Evolutionary conservation across 129 eudicot species (phyloP), one percentile per base, ranked within the genome.

Genomic region (Flaveria bidentis): DNA sequence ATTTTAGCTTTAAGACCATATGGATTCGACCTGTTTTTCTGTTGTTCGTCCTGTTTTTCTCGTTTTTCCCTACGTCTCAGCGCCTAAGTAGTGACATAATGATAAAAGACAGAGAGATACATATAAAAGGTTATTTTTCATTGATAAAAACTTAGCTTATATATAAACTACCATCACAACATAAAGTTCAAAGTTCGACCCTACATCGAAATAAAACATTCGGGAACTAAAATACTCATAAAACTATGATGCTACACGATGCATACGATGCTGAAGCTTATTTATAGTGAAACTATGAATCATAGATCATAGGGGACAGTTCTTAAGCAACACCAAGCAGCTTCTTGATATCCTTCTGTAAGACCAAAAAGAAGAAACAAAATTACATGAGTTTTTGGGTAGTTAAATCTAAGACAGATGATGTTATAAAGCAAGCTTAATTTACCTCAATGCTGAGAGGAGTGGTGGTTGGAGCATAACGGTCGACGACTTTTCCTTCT

Each of bases 371-470:
- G 26, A 47, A 58, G 14, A 39, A 76, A 61, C 73, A 52, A 50
- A 44, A 49, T 13, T 3, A 67, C 15, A 49, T 58, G 62, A 58
- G 15, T 33, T 41, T 28, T 23, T 8, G 11, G 14, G 67, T 4
- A 5, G 45, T 62, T 28, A 1, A 53, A 2, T 18, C 18, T 12
- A 10, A 10, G 18, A 50, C 51, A 46, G 2, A 6, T n/a, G 13
- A 30, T 23, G 71, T 17, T 50, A 80, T 5, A 16, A 56, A 57
- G 53, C n/a, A 57, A 47, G 28, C 11, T 74, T n/a, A n/a, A n/a
- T 86, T 86, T 82, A 93, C 98, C 98, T 93, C 98, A 2, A 93
- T 90, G 91, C 98, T 90, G 3, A 91, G 82, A 62, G 98, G 98
- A 88, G 97, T 80, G 36, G 98, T 93, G 52, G 98, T 93, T 71